Evolutionary conservation across 768 basidiomycete genomes (phyloP), one percentile per base, ranked within the genome.

Genomic region (Kwoniella pini): DNA sequence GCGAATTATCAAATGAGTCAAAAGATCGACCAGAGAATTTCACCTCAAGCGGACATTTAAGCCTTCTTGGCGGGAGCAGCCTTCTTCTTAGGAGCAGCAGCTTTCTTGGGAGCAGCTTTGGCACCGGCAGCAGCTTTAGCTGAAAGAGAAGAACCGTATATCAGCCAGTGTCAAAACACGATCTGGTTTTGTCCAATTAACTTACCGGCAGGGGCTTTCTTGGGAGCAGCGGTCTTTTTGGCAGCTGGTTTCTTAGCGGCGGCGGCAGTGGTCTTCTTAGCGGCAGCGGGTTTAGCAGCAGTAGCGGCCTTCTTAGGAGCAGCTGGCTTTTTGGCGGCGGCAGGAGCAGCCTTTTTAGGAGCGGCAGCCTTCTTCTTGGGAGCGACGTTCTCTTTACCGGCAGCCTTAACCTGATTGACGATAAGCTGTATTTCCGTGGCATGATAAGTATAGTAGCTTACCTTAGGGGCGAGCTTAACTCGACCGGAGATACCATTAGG

Each of bases 401-500:
- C 60, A 51, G 72, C 48, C 38, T 60, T 38, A 48, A 57, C 59
- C 54, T 63, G 19, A 10, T 48, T 36, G 11, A 24, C n/a, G n/a
- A n/a, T n/a, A n/a, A 31, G 4, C 22, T 59, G 67, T 60, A 70
- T 64, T 53, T 30, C 2, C 10, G 26, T 2, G 39, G 7, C 3
- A 22, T 17, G 22, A 15, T 56, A 33, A 15, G 33, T 27, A 22
- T 52, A 36, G 15, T 7, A 36, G 33, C 70, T 59, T 4, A 71
- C 74, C 74, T 77, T 77, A 67, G 72, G 59, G 56, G 69, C 56
- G 36, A 74, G 63, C 76, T 79, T 79, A 69, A 75, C 71, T 55
- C 74, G 66, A 36, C 74, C 77, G 39, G 67, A 64, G 60, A 74
- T 87, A 63, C 93, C 94, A 83, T 94, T 95, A 69, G 93, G 94